A percentile compares a stretch with the other conserved stretches of the same genome.
Evolutionary conservation across 139 green algal species (phyloP).

Genomic region (Chlamydomonas incerta): DNA sequence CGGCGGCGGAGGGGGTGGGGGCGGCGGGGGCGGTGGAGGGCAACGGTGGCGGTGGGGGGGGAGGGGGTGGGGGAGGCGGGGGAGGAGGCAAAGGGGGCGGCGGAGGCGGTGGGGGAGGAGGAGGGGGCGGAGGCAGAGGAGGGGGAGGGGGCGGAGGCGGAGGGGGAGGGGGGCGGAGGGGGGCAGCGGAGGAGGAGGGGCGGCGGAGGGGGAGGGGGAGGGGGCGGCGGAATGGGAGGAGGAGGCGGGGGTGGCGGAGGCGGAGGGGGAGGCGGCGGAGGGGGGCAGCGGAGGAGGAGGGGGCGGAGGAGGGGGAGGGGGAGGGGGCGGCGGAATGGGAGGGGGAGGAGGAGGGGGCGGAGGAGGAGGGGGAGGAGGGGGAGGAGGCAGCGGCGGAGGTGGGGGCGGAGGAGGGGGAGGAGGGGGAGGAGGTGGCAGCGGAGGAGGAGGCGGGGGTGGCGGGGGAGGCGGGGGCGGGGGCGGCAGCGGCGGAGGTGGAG

Average conservation of each 20-base stretch:
- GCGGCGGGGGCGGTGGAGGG: background rate
- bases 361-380: background rate
- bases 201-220: background rate
- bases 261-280: background rate
- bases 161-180: background rate
- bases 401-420: background rate
- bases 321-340: background rate
- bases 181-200: background rate
- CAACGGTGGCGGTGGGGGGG: background rate
- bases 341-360: background rate
- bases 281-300: background rate
- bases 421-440: background rate
- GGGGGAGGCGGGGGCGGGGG: background rate
- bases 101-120: background rate
- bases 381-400: background rate
- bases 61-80: background rate
- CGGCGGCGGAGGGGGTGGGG: background rate
- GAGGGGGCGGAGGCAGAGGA: background rate
- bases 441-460: background rate
- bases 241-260: background rate
- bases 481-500: background rate
- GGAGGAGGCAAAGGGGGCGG: background rate
- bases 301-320: background rate
- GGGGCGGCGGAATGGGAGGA: background rate
- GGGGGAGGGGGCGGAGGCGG: constrained; percentile 1